phyloP scores from a whole-genome alignment of 345 rosid species.

The Combretum micranthum region DNA sequence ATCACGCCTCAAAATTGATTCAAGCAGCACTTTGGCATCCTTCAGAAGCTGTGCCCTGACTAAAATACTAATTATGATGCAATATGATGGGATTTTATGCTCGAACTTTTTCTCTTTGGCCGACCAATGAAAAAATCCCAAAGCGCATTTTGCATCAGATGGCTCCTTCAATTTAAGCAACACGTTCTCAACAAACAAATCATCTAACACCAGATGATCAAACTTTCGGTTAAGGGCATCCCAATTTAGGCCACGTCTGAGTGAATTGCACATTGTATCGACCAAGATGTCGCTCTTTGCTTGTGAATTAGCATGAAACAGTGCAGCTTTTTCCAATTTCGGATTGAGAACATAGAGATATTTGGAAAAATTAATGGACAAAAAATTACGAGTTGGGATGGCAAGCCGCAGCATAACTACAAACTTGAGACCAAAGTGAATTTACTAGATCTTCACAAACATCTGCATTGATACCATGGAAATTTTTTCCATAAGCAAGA shows the following conservation, averaged over 20 bases:
- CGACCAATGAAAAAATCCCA: slow-evolving; percentile 79
- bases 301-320: slow-evolving; percentile 6
- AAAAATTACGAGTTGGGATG: too few relatives aligned
- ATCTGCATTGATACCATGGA: too few relatives aligned
- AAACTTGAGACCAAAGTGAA: too few relatives aligned
- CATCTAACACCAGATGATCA: slow-evolving; percentile 24
- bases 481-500: too few relatives aligned
- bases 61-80: slow-evolving; percentile 49
- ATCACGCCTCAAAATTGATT: slow-evolving; percentile 38
- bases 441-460: too few relatives aligned
- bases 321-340: not conserved
- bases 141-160: slow-evolving; percentile 48
- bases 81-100: slow-evolving; percentile 44
- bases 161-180: slow-evolving; percentile 63
- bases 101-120: slow-evolving; percentile 31
- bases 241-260: slow-evolving; percentile 42
- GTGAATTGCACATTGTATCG: slow-evolving; percentile 28
- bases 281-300: slow-evolving; percentile 10
- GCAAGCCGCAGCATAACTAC: too few relatives aligned
- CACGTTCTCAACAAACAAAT: slow-evolving; percentile 32
- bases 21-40: slow-evolving; percentile 63
- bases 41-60: slow-evolving; percentile 39
- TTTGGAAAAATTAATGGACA: too few relatives aligned
- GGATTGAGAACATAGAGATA: too few relatives aligned
- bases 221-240: slow-evolving; percentile 42